phyloP scores from a whole-genome alignment of 768 basidiomycete genomes.

The Cyclocybe cylindracea region DNA sequence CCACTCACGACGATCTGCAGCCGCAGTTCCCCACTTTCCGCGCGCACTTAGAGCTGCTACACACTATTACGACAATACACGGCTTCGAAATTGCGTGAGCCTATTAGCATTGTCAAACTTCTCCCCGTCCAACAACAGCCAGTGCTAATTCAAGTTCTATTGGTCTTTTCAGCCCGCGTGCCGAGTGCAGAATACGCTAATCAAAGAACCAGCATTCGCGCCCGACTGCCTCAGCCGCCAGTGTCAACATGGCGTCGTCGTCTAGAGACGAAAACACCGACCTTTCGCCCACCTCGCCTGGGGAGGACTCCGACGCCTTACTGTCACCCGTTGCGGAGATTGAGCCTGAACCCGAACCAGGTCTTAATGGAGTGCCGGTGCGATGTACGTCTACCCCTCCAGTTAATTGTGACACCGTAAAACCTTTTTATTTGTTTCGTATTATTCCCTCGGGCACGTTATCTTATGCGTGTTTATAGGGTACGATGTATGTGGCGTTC shows the following conservation, averaged over 20 bases:
- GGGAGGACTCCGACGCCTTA: slow-evolving; percentile 65
- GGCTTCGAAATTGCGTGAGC: too few relatives aligned
- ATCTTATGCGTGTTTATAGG: slow-evolving; percentile 42
- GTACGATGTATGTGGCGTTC: slow-evolving; percentile 73
- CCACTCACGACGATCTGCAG: too few relatives aligned
- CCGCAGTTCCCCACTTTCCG: too few relatives aligned
- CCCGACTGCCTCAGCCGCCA: too few relatives aligned
- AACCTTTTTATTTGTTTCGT: slow-evolving; percentile 11
- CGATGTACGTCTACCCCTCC: slow-evolving; percentile 60
- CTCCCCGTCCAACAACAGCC: too few relatives aligned
- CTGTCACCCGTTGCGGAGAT: slow-evolving; percentile 49
- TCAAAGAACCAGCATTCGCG: too few relatives aligned
- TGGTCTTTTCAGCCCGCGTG: too few relatives aligned
- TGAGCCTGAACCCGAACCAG: slow-evolving; percentile 75
- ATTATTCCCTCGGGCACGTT: slow-evolving; percentile 11
- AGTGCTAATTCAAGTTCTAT: too few relatives aligned
- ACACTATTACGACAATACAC: too few relatives aligned
- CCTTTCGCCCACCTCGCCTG: slow-evolving; percentile 46
- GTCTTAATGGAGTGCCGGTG: slow-evolving; percentile 73
- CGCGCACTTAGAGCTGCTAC: too few relatives aligned
- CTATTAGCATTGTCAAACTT: too few relatives aligned
- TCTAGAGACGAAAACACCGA: slow-evolving; percentile 35
- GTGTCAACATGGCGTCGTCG: slow-evolving; percentile 5
- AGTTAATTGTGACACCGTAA: slow-evolving; percentile 13
- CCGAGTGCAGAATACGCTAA: too few relatives aligned